These are phyloP conservation scores for Protomyces lactucae-debilis DNA, from an alignment of 1,139 yeast genomes.

Conservation along the genomic window DNA sequence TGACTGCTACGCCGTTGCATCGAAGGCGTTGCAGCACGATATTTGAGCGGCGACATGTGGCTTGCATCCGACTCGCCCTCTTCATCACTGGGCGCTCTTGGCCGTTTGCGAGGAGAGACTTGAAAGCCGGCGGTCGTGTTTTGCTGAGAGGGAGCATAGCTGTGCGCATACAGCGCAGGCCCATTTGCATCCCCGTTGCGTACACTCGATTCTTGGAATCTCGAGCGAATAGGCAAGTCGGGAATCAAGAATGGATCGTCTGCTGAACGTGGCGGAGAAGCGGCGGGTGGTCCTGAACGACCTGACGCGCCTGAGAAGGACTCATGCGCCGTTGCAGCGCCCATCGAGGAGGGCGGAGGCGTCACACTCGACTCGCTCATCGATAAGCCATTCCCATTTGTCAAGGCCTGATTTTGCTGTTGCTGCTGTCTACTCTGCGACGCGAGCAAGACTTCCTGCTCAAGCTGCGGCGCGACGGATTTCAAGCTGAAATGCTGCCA, in stretches of 20 bases:
- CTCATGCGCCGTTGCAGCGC: background rate
- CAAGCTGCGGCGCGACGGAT: constrained; percentile 39
- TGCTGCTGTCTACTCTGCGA: background rate
- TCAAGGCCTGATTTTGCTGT: background rate
- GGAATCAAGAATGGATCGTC: constrained; percentile 14
- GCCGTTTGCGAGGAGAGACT: constrained; percentile 16
- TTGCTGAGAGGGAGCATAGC: background rate
- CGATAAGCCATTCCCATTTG: background rate
- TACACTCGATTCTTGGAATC: constrained; percentile 1
- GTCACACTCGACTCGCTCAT: background rate
- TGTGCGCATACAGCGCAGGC: background rate
- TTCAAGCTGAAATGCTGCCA: constrained; percentile 42
- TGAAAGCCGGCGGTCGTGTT: background rate
- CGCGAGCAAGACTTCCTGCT: constrained; percentile 30
- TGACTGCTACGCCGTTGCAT: background rate
- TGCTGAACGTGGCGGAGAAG: constrained; percentile 11
- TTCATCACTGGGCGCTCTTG: constrained; percentile 8
- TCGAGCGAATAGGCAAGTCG: constrained; percentile 9
- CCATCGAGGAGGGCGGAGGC: background rate
- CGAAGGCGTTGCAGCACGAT: constrained; percentile 5
- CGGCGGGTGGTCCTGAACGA: background rate
- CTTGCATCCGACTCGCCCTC: background rate
- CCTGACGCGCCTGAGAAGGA: background rate
- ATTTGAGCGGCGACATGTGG: constrained; percentile 10
- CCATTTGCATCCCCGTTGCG: background rate